Evolutionary conservation across 306 rosid species (phyloP).

Genomic region (Lablab purpureus): DNA sequence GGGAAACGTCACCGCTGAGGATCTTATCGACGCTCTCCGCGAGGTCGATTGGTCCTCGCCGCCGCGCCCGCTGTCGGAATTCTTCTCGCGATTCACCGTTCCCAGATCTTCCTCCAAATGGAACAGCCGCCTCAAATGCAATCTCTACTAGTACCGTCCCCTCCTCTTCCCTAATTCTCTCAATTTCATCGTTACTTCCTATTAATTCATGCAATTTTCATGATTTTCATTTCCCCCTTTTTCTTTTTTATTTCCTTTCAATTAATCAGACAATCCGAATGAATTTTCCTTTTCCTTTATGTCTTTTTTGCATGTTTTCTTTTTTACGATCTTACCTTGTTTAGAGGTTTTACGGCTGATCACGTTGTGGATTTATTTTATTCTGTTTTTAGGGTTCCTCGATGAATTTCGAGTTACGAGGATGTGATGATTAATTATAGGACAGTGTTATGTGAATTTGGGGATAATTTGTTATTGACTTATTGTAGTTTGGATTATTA

Average conservation of each 20-base stretch:
- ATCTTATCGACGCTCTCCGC: conserved; percentile 95
- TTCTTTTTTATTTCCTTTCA: neutral
- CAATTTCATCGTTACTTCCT: neutral
- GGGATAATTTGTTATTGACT: conserved; percentile 9
- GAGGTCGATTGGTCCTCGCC: conserved; percentile 99
- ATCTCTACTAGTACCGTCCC: conserved; percentile 83
- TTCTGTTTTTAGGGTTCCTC: neutral
- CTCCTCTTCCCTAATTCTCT: neutral
- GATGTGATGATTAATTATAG: neutral
- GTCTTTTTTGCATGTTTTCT: neutral
- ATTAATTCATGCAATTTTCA: neutral
- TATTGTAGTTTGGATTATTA: conserved; percentile 34
- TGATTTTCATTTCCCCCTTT: neutral
- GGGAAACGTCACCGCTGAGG: conserved; percentile 98
- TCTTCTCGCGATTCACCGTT: conserved; percentile 88
- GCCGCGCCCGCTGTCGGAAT: conserved; percentile 92
- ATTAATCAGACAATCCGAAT: neutral
- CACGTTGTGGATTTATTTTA: neutral
- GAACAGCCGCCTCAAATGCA: conserved; percentile 99
- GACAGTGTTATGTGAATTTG: neutral
- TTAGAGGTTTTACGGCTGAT: neutral
- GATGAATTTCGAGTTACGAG: conserved; percentile 6
- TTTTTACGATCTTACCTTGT: neutral
- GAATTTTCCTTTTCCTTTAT: neutral
- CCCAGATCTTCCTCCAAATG: conserved; percentile 89